Evolutionary conservation across 164 flowering plant genomes (phyloP).

Genomic region (Vitis riparia): DNA sequence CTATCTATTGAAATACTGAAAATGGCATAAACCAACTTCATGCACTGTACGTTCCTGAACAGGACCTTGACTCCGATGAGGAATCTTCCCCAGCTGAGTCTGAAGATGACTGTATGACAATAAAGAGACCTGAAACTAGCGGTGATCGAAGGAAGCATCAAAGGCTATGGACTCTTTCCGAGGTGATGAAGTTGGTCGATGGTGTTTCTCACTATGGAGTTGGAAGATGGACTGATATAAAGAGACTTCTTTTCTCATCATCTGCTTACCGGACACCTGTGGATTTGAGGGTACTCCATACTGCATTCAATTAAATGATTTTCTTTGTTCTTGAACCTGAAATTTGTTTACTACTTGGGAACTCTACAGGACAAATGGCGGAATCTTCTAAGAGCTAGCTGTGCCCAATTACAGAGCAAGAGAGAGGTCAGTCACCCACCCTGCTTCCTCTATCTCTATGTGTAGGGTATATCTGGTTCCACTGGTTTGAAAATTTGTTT

Average conservation of each 20-base stretch:
- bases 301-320: background rate
- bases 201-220: constrained; percentile 49
- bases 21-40: too few species aligned
- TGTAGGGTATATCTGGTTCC: too few species aligned
- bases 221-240: constrained; percentile 55
- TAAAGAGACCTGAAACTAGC: constrained; percentile 13
- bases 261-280: constrained; percentile 46
- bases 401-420: constrained; percentile 17
- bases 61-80: constrained; percentile 29
- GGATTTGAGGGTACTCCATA: constrained; percentile 44
- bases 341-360: background rate
- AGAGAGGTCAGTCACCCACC: constrained; percentile 18
- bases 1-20: too few species aligned
- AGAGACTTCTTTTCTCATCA: constrained; percentile 34
- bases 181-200: constrained; percentile 45
- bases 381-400: constrained; percentile 44
- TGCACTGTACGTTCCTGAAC: background rate
- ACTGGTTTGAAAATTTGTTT: too few species aligned
- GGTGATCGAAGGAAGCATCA: constrained; percentile 43
- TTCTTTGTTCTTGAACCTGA: background rate
- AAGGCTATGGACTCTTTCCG: constrained; percentile 42
- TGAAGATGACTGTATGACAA: constrained; percentile 20
- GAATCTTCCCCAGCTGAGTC: constrained; percentile 27
- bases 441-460: background rate
- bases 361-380: constrained; percentile 55